A percentile compares a stretch with the other conserved stretches of the same genome.
Evolutionary conservation across 106 monocot genomes (phyloP).

Genomic region (Apostasia shenzhenica): DNA sequence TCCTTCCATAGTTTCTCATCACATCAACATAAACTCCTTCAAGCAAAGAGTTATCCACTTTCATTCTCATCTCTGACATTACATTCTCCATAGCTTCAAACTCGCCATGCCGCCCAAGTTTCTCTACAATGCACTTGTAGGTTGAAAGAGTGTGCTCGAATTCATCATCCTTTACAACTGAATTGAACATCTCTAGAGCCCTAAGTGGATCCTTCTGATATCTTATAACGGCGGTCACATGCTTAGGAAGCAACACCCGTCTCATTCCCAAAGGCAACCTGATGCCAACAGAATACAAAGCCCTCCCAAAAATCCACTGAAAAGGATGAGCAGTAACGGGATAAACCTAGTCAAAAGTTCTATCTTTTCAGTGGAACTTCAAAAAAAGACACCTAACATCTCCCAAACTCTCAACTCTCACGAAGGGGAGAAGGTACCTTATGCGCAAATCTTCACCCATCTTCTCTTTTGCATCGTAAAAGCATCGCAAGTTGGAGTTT

Average conservation of each 20-base stretch:
- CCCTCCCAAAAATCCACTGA: too few species aligned
- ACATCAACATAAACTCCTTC: conserved; percentile 54
- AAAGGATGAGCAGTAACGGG: too few species aligned
- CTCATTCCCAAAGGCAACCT: conserved; percentile 21
- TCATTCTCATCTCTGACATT: conserved; percentile 52
- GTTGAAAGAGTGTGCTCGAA: conserved; percentile 51
- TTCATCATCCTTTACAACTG: conserved; percentile 33
- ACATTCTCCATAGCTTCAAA: conserved; percentile 67
- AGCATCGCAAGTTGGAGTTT: too few species aligned
- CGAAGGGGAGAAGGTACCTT: too few species aligned
- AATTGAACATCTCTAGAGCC: conserved; percentile 74
- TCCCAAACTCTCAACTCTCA: too few species aligned
- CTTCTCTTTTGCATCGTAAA: too few species aligned
- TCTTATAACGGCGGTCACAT: conserved; percentile 45
- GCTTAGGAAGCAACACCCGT: conserved; percentile 50
- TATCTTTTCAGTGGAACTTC: too few species aligned
- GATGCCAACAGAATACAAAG: too few species aligned
- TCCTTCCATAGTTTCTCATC: conserved; percentile 54
- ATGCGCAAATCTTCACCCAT: too few species aligned
- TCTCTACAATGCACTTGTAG: conserved; percentile 61
- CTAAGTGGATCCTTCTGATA: conserved; percentile 58
- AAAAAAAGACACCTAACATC: too few species aligned
- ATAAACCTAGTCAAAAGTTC: too few species aligned
- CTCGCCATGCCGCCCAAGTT: conserved; percentile 47
- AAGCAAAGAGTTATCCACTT: conserved; percentile 26